Evolutionary conservation across 768 basidiomycete genomes (phyloP).

Genomic region (Suillus subalutaceus): DNA sequence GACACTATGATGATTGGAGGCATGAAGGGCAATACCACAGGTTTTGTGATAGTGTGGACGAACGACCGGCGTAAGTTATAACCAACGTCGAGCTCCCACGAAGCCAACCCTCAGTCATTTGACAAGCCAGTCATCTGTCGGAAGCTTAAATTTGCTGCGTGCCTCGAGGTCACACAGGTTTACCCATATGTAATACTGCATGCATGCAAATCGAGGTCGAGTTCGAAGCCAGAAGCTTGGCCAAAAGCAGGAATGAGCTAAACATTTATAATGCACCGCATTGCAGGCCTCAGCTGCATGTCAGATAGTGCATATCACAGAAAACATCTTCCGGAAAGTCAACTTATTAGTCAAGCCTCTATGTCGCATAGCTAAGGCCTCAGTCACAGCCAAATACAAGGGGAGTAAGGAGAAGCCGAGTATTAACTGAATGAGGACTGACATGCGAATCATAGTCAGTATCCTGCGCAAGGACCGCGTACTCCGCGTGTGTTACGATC

Average conservation of each 20-base stretch:
- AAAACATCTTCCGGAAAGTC: background rate
- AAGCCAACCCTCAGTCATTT: background rate
- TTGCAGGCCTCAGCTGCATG: too few species aligned
- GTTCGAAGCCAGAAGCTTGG: background rate
- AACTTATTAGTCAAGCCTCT: background rate
- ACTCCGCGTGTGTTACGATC: background rate
- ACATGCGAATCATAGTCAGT: background rate
- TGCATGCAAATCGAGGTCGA: background rate
- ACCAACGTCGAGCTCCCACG: background rate
- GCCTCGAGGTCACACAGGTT: background rate
- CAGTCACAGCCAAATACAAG: too few species aligned
- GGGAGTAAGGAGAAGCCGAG: too few species aligned
- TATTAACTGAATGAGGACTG: too few species aligned
- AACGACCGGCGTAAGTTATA: background rate
- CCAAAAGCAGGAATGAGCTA: background rate
- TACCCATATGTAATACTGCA: background rate
- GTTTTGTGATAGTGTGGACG: background rate
- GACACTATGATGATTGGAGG: background rate
- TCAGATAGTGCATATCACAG: too few species aligned
- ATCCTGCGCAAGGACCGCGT: background rate
- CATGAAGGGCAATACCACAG: background rate
- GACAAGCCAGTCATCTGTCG: background rate
- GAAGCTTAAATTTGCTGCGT: background rate
- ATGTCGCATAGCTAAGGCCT: too few species aligned
- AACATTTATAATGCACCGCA: background rate